A percentile compares a stretch with the other conserved stretches of the same genome.
phyloP scores from a whole-genome alignment of 2,329 filamentous ascomycete species.

The Balansia obtecta region DNA sequence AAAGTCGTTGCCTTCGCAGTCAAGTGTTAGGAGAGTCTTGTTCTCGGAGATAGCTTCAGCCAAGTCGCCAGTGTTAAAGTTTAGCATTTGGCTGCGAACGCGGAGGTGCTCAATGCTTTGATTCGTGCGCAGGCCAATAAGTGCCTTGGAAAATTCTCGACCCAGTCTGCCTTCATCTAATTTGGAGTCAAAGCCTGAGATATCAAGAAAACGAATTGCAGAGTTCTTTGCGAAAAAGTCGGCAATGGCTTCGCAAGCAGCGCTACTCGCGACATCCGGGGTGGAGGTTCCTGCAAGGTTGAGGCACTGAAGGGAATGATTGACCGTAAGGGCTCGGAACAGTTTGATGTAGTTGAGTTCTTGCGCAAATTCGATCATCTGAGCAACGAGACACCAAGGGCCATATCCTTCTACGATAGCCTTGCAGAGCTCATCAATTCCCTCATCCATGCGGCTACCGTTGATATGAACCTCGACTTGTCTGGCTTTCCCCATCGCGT shows the following conservation, averaged over 20 bases:
- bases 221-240: slow-evolving; percentile 39
- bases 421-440: slow-evolving; percentile 36
- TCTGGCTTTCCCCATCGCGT: slow-evolving; percentile 34
- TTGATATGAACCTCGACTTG: slow-evolving; percentile 37
- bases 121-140: slow-evolving; percentile 34
- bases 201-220: slow-evolving; percentile 39
- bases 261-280: slow-evolving; percentile 30
- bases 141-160: slow-evolving; percentile 36
- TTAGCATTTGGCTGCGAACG: slow-evolving; percentile 43
- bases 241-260: slow-evolving; percentile 35
- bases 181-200: slow-evolving; percentile 45
- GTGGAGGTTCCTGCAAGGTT: slow-evolving; percentile 42
- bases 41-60: slow-evolving; percentile 37
- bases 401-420: slow-evolving; percentile 34
- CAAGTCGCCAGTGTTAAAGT: slow-evolving; percentile 39
- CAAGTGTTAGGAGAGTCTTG: slow-evolving; percentile 35
- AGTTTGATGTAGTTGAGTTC: slow-evolving; percentile 40
- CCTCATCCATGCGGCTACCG: slow-evolving; percentile 40
- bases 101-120: slow-evolving; percentile 35
- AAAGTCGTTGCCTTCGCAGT: slow-evolving; percentile 43
- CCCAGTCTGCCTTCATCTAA: slow-evolving; percentile 45
- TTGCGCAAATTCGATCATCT: slow-evolving; percentile 44
- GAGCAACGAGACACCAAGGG: slow-evolving; percentile 37
- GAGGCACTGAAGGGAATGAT: slow-evolving; percentile 36
- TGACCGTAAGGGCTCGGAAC: slow-evolving; percentile 35